These are phyloP conservation scores for Fusarium protoensiforme DNA, from an alignment of 2,329 filamentous ascomycete species.

Conservation along the genomic window DNA sequence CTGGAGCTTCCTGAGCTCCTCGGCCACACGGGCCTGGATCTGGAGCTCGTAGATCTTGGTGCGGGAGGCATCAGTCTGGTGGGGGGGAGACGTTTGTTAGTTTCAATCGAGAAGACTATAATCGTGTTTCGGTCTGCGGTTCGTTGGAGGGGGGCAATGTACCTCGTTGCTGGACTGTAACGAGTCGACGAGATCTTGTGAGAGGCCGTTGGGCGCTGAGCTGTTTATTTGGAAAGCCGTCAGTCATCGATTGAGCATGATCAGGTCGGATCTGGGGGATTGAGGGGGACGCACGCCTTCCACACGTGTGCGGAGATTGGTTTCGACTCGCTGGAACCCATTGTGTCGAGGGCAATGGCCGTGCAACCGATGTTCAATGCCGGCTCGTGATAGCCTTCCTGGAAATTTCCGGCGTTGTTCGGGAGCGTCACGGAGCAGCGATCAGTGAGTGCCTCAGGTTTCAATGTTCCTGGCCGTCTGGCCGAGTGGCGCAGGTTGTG, in stretches of 20 bases:
- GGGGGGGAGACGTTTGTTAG: slow-evolving; percentile 19
- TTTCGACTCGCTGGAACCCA: slow-evolving; percentile 70
- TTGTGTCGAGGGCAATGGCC: slow-evolving; percentile 56
- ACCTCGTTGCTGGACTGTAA: slow-evolving; percentile 90
- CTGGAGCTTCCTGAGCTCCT: slow-evolving; percentile 85
- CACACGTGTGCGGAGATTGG: slow-evolving; percentile 58
- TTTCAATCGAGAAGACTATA: neutral
- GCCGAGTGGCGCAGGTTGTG: slow-evolving; percentile 27
- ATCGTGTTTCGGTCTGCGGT: neutral
- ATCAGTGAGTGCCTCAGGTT: slow-evolving; percentile 48
- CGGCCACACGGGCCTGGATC: slow-evolving; percentile 86
- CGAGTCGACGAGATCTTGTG: slow-evolving; percentile 82
- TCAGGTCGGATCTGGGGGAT: neutral
- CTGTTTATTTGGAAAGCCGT: slow-evolving; percentile 47
- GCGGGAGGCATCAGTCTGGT: slow-evolving; percentile 89
- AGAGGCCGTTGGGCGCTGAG: slow-evolving; percentile 68
- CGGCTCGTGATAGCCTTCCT: slow-evolving; percentile 45
- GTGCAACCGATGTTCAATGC: slow-evolving; percentile 44
- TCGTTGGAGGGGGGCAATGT: slow-evolving; percentile 44
- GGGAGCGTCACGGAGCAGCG: slow-evolving; percentile 46
- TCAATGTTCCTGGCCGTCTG: neutral
- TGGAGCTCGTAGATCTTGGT: slow-evolving; percentile 85
- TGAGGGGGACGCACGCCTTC: slow-evolving; percentile 62
- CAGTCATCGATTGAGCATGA: slow-evolving; percentile 24
- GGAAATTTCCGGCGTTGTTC: slow-evolving; percentile 51